Evolutionary conservation across 768 basidiomycete species (phyloP).

Genomic region (Nidularia pulvinata): DNA sequence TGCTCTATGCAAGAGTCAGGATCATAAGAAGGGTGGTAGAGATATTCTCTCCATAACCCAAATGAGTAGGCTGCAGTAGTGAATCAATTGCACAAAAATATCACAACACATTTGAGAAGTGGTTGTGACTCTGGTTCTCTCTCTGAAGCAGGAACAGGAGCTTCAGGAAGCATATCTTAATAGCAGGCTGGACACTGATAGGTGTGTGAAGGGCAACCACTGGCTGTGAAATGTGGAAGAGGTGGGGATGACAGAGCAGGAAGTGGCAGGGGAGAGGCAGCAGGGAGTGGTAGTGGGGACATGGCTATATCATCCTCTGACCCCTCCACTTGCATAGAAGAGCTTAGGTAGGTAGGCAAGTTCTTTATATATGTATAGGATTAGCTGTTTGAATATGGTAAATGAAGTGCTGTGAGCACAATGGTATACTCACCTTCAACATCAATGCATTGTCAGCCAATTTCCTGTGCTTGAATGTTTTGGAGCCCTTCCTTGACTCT

Average conservation of each 20-base stretch:
- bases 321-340: neutral
- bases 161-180: slow-evolving; percentile 8
- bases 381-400: no score
- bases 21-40: slow-evolving; percentile 23
- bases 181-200: neutral
- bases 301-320: neutral
- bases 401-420: no score
- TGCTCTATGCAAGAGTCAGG: slow-evolving; percentile 17
- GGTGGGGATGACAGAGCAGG: neutral
- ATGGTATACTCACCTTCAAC: no score
- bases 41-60: slow-evolving; percentile 18
- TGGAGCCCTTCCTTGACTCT: neutral
- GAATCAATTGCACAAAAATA: slow-evolving; percentile 14
- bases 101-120: neutral
- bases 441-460: no score
- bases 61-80: slow-evolving; percentile 17
- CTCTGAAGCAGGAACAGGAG: neutral
- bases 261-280: neutral
- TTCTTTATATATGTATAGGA: no score
- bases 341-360: no score
- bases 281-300: neutral
- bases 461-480: neutral
- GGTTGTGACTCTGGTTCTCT: slow-evolving; percentile 2
- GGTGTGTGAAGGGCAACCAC: no score
- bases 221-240: no score